Evolutionary conservation across 2,329 filamentous ascomycete species (phyloP), one percentile per base, ranked within the genome.

Genomic region (Colletotrichum kahawae): DNA sequence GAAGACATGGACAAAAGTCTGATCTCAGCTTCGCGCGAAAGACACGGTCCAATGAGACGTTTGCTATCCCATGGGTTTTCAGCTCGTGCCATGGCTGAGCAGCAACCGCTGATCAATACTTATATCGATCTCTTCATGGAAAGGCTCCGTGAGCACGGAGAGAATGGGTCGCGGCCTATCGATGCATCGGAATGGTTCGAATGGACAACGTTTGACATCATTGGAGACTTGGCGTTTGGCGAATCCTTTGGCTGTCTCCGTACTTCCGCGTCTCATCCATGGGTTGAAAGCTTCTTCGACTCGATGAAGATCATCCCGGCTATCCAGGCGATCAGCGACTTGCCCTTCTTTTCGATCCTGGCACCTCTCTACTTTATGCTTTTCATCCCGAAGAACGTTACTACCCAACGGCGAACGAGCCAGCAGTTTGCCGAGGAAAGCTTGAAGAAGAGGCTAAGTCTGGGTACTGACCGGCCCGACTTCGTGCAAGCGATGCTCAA

Each of bases 41-140:
- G 77, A 34, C 81, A 82, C 62, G 51, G 69, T 13, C 77, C 74
- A 3, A 57, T 77, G 12, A 76, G 81, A 9, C 75, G 74, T 21
- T 36, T 75, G 34, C 71, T 84, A 16, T 77, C 71, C 0, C 81
- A 79, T 36, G 82, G 78, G 13, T 84, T 84, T 75, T 77, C 77
- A 21, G 77, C 80, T 27, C 70, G 77, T 70, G 67, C 81, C 70
- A 77, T 85, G 80, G 77, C 77, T 16, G 79, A 79, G 5, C 82
- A 84, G 63, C 79, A 83, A 60, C 77, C 78, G 1, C 70, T 81
- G 16, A 80, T 84, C 51, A 43, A 54, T 14, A 63, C 66, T 3
- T 80, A 83, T 59, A 76, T 82, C 24, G 74, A 82, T 33, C 67
- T 79, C 7, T 70, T 83, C 51, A 57, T 88, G 31, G 62, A 78